Conservation (phyloP, 129 eudicot genomes). For the Lonicera japonica region DNA sequence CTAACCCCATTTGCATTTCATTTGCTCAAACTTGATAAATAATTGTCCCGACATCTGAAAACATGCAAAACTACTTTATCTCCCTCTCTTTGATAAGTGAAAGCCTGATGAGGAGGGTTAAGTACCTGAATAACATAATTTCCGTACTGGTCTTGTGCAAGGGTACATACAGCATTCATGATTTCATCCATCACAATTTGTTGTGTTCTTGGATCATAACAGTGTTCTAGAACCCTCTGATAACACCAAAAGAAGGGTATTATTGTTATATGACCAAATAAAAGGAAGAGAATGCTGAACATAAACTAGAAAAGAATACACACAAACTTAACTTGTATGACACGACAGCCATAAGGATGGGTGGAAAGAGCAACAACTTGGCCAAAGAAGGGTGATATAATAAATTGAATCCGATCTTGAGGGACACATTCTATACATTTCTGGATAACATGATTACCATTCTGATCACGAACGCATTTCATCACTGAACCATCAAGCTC, state of each 20-base stretch:
- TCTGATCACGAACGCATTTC: conserved; percentile 90
- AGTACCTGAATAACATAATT: conserved; percentile 94
- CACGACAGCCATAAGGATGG: conserved; percentile 85
- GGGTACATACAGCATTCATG: conserved; percentile 65
- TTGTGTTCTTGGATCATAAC: conserved; percentile 70
- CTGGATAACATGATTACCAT: conserved; percentile 90
- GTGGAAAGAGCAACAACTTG: conserved; percentile 66
- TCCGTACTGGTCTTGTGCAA: conserved; percentile 95
- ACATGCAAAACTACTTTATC: neutral
- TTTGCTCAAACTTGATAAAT: too few species aligned
- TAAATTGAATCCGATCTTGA: conserved; percentile 54
- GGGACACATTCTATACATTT: conserved; percentile 75
- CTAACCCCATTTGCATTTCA: too few species aligned
- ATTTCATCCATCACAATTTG: conserved; percentile 80
- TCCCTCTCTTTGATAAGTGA: neutral
- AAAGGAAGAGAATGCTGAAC: neutral
- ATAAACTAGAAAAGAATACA: conserved; percentile 5
- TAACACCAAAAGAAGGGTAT: conserved; percentile 1
- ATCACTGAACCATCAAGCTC: conserved; percentile 85
- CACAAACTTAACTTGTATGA: conserved; percentile 52
- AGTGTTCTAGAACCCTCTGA: conserved; percentile 93
- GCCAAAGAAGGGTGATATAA: conserved; percentile 65
- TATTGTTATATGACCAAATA: neutral
- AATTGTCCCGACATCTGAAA: too few species aligned
- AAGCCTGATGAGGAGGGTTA: neutral